Percentiles rank a stretch among this genome's conserved stretches.
Evolutionary conservation across 441 rosid species (phyloP).

Genomic region (Melastoma candidum): DNA sequence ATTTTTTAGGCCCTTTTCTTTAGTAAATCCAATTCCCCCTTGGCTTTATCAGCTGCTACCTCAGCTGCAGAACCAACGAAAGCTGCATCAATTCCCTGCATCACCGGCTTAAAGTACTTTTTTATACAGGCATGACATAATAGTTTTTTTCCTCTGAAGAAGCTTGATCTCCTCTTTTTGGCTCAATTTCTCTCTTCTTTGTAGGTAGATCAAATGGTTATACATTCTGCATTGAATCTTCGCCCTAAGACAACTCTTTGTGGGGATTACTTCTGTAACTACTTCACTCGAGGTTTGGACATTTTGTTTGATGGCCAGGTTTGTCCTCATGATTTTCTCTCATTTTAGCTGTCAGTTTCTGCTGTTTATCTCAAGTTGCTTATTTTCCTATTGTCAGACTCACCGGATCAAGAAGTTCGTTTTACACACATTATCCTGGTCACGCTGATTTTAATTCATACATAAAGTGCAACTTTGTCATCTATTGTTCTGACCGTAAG

Average conservation of each 20-base stretch:
- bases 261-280: conserved; percentile 96
- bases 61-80: too few species aligned
- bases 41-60: too few species aligned
- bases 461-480: conserved; percentile 85
- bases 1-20: too few species aligned
- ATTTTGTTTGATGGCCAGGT: conserved; percentile 98
- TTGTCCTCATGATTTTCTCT: not conserved
- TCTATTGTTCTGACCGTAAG: conserved; percentile 42
- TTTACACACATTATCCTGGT: conserved; percentile 92
- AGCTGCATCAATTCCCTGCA: too few species aligned
- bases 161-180: not conserved
- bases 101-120: too few species aligned
- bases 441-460: conserved; percentile 96
- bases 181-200: not conserved
- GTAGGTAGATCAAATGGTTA: conserved; percentile 98
- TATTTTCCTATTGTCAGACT: conserved; percentile 45
- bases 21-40: too few species aligned
- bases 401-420: conserved; percentile 93
- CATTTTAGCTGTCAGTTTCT: conserved; percentile 1
- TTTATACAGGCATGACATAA: too few species aligned
- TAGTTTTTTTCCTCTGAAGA: not conserved
- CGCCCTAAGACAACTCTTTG: conserved; percentile 81
- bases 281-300: conserved; percentile 91
- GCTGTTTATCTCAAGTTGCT: conserved; percentile 2
- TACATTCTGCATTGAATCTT: conserved; percentile 87